Conservation (phyloP, 495 filamentous ascomycete species). For the Podospora australis region DNA sequence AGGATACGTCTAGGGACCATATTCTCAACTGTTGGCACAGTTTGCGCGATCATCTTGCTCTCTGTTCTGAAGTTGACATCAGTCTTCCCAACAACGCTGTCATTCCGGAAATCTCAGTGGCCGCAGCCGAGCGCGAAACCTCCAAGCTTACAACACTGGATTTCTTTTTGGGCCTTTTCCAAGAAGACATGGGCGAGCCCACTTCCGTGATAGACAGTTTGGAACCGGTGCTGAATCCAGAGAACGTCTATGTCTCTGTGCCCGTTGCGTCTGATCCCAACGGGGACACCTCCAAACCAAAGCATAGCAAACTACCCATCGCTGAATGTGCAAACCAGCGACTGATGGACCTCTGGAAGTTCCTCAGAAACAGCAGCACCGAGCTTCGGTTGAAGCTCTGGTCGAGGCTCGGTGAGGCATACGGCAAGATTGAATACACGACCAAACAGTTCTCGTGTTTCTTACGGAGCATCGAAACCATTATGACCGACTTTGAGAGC, state of each 20-base stretch:
- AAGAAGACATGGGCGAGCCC: conserved; percentile 59
- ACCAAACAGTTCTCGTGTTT: conserved; percentile 84
- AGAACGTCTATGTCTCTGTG: conserved; percentile 43
- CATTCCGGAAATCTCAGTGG: conserved; percentile 82
- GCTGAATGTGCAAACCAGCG: conserved; percentile 39
- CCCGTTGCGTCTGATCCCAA: conserved; percentile 6
- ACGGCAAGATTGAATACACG: conserved; percentile 70
- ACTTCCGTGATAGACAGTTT: conserved; percentile 80
- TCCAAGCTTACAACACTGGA: conserved; percentile 90
- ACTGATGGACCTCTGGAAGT: conserved; percentile 71
- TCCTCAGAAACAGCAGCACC: conserved; percentile 71
- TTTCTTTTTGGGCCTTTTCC: conserved; percentile 85
- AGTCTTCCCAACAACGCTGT: conserved; percentile 74
- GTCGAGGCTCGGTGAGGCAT: conserved; percentile 80
- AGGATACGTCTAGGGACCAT: conserved; percentile 66
- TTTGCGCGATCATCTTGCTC: conserved; percentile 39
- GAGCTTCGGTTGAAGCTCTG: conserved; percentile 80
- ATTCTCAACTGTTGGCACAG: conserved; percentile 73
- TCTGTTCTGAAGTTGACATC: conserved; percentile 41
- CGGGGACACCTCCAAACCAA: conserved; percentile 2
- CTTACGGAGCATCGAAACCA: conserved; percentile 73
- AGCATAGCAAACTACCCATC: conserved; percentile 30
- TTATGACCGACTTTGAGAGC: conserved; percentile 65
- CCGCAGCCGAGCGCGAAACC: conserved; percentile 79
- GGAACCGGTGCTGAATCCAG: conserved; percentile 81